Conservation (phyloP, 2,329 filamentous ascomycete species). For the Fonsecaea erecta region DNA sequence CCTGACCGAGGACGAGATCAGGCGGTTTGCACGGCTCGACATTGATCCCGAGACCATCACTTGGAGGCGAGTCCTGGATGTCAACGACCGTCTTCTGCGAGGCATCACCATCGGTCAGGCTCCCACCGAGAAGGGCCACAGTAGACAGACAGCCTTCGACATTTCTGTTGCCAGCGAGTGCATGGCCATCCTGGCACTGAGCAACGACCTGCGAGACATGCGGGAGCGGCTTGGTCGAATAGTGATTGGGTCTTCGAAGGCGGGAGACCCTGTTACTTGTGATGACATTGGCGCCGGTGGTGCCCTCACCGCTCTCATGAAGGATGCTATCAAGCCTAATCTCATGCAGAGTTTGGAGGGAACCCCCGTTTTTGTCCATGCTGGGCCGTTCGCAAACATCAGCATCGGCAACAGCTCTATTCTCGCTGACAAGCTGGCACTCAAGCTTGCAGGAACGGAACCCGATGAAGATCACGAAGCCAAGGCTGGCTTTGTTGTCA, state of each 20-base stretch:
- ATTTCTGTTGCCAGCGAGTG: conserved; percentile 97
- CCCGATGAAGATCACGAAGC: conserved; percentile 80
- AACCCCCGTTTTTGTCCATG: conserved; percentile 96
- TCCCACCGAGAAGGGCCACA: conserved; percentile 85
- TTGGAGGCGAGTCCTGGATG: conserved; percentile 93
- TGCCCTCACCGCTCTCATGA: conserved; percentile 92
- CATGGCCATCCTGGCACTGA: conserved; percentile 96
- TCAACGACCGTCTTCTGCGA: conserved; percentile 93
- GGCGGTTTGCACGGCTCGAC: conserved; percentile 86
- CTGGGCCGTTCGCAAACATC: conserved; percentile 97
- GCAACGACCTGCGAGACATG: conserved; percentile 85
- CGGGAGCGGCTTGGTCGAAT: conserved; percentile 91
- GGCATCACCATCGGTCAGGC: conserved; percentile 88
- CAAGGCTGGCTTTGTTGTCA: conserved; percentile 91
- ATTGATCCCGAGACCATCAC: conserved; percentile 98
- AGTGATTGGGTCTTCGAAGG: conserved; percentile 86
- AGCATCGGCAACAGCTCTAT: conserved; percentile 96
- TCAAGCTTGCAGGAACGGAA: conserved; percentile 95
- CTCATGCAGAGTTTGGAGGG: conserved; percentile 98
- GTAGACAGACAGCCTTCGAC: conserved; percentile 89
- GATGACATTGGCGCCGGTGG: conserved; percentile 94
- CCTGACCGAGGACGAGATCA: conserved; percentile 86
- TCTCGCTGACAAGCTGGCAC: conserved; percentile 88
- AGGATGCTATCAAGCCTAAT: conserved; percentile 98
- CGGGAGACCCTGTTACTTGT: conserved; percentile 89